Evolutionary conservation across 2,329 filamentous ascomycete genomes (phyloP).

Genomic region (Aspergillus fumigatiaffinis): DNA sequence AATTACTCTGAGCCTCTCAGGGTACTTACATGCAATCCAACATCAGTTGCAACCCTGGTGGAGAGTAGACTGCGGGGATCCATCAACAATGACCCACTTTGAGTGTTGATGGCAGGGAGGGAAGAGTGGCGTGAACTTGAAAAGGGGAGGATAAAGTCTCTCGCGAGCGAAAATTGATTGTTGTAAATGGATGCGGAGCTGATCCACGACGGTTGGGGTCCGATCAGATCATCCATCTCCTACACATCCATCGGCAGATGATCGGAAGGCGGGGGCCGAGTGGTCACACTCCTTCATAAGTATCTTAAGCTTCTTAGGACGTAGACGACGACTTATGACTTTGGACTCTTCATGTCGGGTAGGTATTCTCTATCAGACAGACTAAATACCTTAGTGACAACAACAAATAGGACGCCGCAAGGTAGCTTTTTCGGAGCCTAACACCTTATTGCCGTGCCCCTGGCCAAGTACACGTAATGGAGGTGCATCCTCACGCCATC

Average conservation of each 20-base stretch:
- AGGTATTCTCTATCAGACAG: too few relatives aligned
- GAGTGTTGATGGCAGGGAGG: background rate
- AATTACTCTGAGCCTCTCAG: background rate
- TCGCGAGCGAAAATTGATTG: background rate
- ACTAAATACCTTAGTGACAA: too few relatives aligned
- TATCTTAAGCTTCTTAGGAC: too few relatives aligned
- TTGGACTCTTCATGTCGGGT: too few relatives aligned
- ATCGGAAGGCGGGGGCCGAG: background rate
- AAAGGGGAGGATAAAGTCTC: background rate
- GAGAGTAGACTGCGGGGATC: background rate
- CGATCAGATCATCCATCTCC: background rate
- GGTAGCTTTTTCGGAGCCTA: too few relatives aligned
- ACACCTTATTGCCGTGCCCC: too few relatives aligned
- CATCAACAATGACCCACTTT: background rate
- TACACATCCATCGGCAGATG: background rate
- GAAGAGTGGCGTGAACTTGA: too few relatives aligned
- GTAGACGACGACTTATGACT: too few relatives aligned
- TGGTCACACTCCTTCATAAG: background rate
- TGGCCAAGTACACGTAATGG: too few relatives aligned
- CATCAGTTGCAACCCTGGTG: background rate
- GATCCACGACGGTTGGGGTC: background rate
- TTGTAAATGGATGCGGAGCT: too few relatives aligned
- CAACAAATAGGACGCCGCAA: too few relatives aligned
- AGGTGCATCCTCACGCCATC: slow-evolving; percentile 12
- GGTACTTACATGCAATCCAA: background rate